Evolutionary conservation across 164 flowering plant genomes (phyloP).

Genomic region (Brasenia schreberi): DNA sequence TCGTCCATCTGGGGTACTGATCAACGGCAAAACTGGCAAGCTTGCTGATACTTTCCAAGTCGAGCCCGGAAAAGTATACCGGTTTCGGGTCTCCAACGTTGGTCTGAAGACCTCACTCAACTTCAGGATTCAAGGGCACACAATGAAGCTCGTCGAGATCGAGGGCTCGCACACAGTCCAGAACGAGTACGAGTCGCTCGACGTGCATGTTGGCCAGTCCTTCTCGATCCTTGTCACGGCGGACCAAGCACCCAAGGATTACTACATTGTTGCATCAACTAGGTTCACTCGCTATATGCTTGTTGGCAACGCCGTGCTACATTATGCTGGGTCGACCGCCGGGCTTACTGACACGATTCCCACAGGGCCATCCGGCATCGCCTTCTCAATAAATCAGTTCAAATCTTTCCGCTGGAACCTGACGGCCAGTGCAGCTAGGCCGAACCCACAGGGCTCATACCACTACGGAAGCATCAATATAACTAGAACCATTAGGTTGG

Average conservation of each 20-base stretch:
- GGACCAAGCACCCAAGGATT: constrained; percentile 40
- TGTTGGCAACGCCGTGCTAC: constrained; percentile 13
- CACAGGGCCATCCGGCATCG: too few species aligned
- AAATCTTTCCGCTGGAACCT: constrained; percentile 18
- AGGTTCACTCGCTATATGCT: constrained; percentile 16
- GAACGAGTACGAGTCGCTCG: constrained; percentile 14
- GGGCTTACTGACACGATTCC: background rate
- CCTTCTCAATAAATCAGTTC: background rate
- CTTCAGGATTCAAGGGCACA: constrained; percentile 30
- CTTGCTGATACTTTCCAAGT: background rate
- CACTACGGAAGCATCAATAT: constrained; percentile 25
- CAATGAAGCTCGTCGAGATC: constrained; percentile 24
- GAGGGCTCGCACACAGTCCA: constrained; percentile 32
- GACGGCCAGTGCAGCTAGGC: constrained; percentile 25
- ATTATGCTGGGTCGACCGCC: constrained; percentile 13
- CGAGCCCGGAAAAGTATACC: constrained; percentile 26
- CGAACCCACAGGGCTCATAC: constrained; percentile 38
- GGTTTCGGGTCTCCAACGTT: constrained; percentile 33
- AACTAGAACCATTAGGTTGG: constrained; percentile 17
- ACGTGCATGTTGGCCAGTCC: constrained; percentile 51
- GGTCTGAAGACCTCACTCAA: constrained; percentile 27
- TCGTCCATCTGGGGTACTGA: constrained; percentile 28
- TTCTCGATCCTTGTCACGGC: constrained; percentile 53
- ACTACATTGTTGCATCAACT: constrained; percentile 25
- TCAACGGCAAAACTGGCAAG: constrained; percentile 39